Evolutionary conservation across 805 yeast species (phyloP), one percentile per base, ranked within the genome.

Genomic region (Wickerhamiella siamensis): DNA sequence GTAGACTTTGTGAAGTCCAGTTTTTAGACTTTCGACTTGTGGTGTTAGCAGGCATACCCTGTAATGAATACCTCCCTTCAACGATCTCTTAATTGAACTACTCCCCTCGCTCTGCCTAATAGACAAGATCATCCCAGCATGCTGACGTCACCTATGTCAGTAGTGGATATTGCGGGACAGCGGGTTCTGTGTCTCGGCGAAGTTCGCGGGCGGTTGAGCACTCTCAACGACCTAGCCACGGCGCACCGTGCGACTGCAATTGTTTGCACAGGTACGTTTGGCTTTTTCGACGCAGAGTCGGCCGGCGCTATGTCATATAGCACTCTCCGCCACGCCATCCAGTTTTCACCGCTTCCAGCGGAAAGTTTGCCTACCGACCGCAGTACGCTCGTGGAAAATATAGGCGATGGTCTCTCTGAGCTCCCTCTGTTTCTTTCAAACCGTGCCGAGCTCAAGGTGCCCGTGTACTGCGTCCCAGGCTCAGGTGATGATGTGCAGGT

Each of bases 381-480:
- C 15, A 31, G 33, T 16, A 16, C 8, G 6, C 16, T 9, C n/a
- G 31, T n/a, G 17, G 72, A 75, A 31, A 65, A 70, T 42, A 55
- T 59, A 62, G 56, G 60, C 58, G 36, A 49, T 55, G 42, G 48
- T 32, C 62, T 77, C 14, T 71, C 78, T 18, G 80, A 77, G 49
- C 58, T 77, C 36, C 63, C 70, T 34, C 57, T 62, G 38, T 74
- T 70, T 42, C 50, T 76, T 6, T 51, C 53, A 42, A 81, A 71
- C 8, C 60, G 60, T 36, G 52, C 55, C 39, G 48, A 37, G 45
- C 65, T 71, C 50, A 59, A 59, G 32, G 72, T 69, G 2, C 91
- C 93, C 0, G 83, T 82, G 1, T 82, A 81, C 61, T 74, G 87
- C 3, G 73, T 78, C n/a, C 77, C 72, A 51, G 91, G 91, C 0